Evolutionary conservation across 2,329 filamentous ascomycete genomes (phyloP).

Genomic region (Podosphaera xanthii): DNA sequence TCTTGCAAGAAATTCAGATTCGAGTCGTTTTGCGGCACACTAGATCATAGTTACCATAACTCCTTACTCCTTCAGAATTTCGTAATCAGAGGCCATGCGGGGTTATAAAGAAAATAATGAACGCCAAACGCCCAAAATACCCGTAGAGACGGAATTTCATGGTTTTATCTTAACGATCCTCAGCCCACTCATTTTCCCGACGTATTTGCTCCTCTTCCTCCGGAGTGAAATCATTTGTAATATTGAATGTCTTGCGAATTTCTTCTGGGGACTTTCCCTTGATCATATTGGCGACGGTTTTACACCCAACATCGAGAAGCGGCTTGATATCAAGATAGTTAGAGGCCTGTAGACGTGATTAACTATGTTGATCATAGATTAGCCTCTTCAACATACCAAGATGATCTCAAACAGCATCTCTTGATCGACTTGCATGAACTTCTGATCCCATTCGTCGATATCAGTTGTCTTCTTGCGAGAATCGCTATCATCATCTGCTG

Average conservation of each 20-base stretch:
- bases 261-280: conserved; percentile 99
- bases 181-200: conserved; percentile 77
- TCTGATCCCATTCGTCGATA: conserved; percentile 99
- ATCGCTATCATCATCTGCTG: conserved; percentile 74
- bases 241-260: conserved; percentile 99
- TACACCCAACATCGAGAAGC: conserved; percentile 91
- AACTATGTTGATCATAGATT: background rate
- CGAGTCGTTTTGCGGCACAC: too few relatives aligned
- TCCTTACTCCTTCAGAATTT: too few relatives aligned
- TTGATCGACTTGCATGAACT: conserved; percentile 99
- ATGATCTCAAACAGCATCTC: conserved; percentile 99
- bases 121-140: too few relatives aligned
- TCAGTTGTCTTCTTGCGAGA: conserved; percentile 96
- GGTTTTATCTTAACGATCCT: conserved; percentile 37
- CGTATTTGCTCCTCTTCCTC: conserved; percentile 98
- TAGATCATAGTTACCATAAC: too few relatives aligned
- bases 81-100: too few relatives aligned
- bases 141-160: too few relatives aligned
- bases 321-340: conserved; percentile 99
- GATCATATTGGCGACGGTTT: conserved; percentile 99
- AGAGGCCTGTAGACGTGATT: conserved; percentile 38
- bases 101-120: too few relatives aligned
- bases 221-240: conserved; percentile 96
- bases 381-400: conserved; percentile 35
- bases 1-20: too few relatives aligned